Evolutionary conservation across 805 yeast species (phyloP), one percentile per base, ranked within the genome.

Genomic region (Lipomyces spencermartinsiae): DNA sequence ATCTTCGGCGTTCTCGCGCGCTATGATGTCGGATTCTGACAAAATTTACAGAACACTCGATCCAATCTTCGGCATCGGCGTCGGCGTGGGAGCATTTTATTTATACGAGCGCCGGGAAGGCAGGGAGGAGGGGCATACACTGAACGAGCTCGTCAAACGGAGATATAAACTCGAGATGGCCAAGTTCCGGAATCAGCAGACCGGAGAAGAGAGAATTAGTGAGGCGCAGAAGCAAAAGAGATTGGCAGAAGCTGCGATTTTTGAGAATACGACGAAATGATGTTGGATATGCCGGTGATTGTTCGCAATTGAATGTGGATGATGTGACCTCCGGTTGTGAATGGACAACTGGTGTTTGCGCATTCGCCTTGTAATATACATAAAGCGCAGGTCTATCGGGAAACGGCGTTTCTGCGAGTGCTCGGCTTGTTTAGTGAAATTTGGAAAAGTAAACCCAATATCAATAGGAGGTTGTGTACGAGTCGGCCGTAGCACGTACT

Each of bases 41-140:
- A 16, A n/a, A 6, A 7, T 1, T 37, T n/a, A 16, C 35, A 67
- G 70, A 25, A 39, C 60, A 25, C 55, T 68, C 10, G 74, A 73
- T 54, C 74, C 74, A 22, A 51, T 73, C 53, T 73, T 73, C 49
- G 72, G 74, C 4, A 37, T 72, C n/a, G 56, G 54, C n/a, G 68
- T 73, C 56, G 74, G 74, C 19, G 68, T 51, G 7, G 53, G 69
- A 2, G 68, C 74, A 9, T 73, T 71, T 56, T 65, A 65, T 39
- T 29, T 71, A 10, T 67, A 73, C 59, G 74, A 73, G 62, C 67
- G 69, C 14, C 68, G 73, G 22, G 68, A 57, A 25, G 68, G 64
- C 46, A 64, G 72, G n/a, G 71, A 69, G 39, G 67, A 70, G 8
- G 73, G 70, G 14, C 73, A 71, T 46, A 65, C 67, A 19, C 58